A percentile compares a stretch with the other conserved stretches of the same genome.
These are phyloP conservation scores for Mycena pura DNA, from an alignment of 768 basidiomycete species.

Conservation along the genomic window DNA sequence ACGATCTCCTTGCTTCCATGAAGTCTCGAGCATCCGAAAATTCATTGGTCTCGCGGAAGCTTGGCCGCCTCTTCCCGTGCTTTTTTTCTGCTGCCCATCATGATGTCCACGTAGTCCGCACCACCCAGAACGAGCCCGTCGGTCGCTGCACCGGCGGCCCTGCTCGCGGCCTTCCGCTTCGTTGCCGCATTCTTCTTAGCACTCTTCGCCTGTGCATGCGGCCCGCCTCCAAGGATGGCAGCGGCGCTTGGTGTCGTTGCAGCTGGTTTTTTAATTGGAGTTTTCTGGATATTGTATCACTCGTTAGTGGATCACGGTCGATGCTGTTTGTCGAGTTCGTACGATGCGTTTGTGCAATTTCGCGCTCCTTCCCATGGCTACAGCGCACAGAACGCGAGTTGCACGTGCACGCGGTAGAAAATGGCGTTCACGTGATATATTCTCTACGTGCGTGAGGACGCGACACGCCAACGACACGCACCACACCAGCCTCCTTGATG, in stretches of 20 bases:
- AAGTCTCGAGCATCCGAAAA: no score
- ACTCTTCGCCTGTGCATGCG: slow-evolving; percentile 45
- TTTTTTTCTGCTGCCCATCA: slow-evolving; percentile 75
- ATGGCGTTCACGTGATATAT: no score
- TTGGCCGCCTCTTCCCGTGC: slow-evolving; percentile 72
- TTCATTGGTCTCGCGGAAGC: slow-evolving; percentile 46
- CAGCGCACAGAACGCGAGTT: no score
- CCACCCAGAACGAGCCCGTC: slow-evolving; percentile 64
- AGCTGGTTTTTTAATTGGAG: slow-evolving; percentile 44
- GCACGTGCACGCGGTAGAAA: no score
- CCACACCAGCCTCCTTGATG: no score
- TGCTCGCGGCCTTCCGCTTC: slow-evolving; percentile 47
- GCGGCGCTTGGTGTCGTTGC: slow-evolving; percentile 25
- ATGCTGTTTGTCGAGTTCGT: slow-evolving; percentile 44
- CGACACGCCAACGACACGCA: no score
- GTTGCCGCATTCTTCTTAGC: slow-evolving; percentile 59
- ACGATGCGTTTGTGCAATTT: slow-evolving; percentile 70
- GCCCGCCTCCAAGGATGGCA: slow-evolving; percentile 25
- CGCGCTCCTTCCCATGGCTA: slow-evolving; percentile 72
- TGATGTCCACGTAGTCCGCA: slow-evolving; percentile 77
- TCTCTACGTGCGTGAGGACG: no score
- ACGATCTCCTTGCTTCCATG: not conserved
- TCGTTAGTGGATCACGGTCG: not conserved
- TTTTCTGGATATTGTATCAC: slow-evolving; percentile 17
- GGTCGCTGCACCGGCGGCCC: slow-evolving; percentile 27